phyloP scores from a whole-genome alignment of 352 stramenopile species.

The Globisporangium recalcitrans region DNA sequence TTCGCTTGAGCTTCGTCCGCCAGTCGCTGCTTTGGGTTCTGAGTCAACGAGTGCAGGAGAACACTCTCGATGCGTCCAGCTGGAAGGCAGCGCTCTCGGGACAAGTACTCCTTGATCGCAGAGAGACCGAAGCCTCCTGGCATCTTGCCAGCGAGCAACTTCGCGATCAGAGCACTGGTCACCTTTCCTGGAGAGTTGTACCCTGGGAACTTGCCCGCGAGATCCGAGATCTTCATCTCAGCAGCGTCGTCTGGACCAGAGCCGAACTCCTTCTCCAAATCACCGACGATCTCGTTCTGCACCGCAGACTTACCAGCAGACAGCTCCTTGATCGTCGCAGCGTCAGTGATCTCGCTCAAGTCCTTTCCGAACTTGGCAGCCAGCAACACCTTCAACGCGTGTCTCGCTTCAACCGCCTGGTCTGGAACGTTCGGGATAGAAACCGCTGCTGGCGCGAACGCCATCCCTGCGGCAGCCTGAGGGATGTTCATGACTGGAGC shows the following conservation, averaged over 20 bases:
- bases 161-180: constrained; percentile 66
- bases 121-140: constrained; percentile 77
- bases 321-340: constrained; percentile 73
- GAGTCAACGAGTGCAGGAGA: constrained; percentile 62
- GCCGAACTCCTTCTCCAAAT: constrained; percentile 85
- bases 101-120: constrained; percentile 69
- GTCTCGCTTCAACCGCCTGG: constrained; percentile 59
- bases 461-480: neutral
- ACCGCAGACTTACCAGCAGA: constrained; percentile 77
- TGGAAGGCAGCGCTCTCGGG: constrained; percentile 66
- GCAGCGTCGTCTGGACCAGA: constrained; percentile 66
- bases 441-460: constrained; percentile 23
- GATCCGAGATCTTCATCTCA: constrained; percentile 68
- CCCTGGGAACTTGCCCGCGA: constrained; percentile 59
- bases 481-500: constrained; percentile 11
- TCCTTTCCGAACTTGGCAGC: constrained; percentile 71
- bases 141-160: constrained; percentile 77
- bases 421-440: constrained; percentile 56
- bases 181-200: constrained; percentile 78
- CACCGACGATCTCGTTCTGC: constrained; percentile 87
- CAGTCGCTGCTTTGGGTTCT: constrained; percentile 70
- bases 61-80: constrained; percentile 72
- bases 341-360: constrained; percentile 58
- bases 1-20: constrained; percentile 59
- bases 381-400: constrained; percentile 74